phyloP scores from a whole-genome alignment of 345 rosid genomes.

The Eucalyptus lansdowneana region DNA sequence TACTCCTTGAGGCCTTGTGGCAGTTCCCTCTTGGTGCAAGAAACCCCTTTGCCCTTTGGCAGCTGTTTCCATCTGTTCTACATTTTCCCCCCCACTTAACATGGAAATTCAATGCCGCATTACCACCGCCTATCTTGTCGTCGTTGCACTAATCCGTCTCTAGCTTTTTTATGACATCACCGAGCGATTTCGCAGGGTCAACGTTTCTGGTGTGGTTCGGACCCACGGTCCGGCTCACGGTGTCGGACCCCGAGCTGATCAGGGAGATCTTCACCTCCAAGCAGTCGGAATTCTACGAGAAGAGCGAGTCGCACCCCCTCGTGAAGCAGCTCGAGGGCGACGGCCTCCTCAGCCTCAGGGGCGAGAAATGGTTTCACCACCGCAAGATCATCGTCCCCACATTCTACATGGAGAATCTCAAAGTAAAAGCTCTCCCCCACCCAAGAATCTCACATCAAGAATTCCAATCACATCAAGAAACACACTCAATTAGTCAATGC shows the following conservation, averaged over 20 bases:
- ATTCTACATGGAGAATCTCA: constrained; percentile 75
- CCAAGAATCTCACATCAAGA: background rate
- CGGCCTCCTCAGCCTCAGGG: constrained; percentile 62
- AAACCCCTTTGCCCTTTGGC: background rate
- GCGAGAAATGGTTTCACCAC: constrained; percentile 69
- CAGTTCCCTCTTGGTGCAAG: constrained; percentile 11
- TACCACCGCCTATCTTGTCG: background rate
- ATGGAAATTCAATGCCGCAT: background rate
- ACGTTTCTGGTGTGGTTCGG: constrained; percentile 81
- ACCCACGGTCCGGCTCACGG: constrained; percentile 57
- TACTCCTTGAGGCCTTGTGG: constrained; percentile 19
- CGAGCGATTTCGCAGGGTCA: constrained; percentile 20
- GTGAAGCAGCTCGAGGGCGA: constrained; percentile 62
- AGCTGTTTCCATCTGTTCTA: background rate
- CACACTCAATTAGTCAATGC: background rate
- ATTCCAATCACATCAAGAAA: background rate
- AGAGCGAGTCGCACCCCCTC: constrained; percentile 38
- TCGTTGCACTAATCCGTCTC: background rate
- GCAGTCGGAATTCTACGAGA: constrained; percentile 45
- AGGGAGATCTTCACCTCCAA: constrained; percentile 59
- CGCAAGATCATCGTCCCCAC: constrained; percentile 62
- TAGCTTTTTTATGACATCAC: background rate
- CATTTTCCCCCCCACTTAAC: background rate
- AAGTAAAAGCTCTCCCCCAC: constrained; percentile 13
- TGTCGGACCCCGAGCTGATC: constrained; percentile 70